A percentile compares a stretch with the other conserved stretches of the same genome.
phyloP scores from a whole-genome alignment of 2,329 filamentous ascomycete genomes.

The Bimuria novae-zelandiae region DNA sequence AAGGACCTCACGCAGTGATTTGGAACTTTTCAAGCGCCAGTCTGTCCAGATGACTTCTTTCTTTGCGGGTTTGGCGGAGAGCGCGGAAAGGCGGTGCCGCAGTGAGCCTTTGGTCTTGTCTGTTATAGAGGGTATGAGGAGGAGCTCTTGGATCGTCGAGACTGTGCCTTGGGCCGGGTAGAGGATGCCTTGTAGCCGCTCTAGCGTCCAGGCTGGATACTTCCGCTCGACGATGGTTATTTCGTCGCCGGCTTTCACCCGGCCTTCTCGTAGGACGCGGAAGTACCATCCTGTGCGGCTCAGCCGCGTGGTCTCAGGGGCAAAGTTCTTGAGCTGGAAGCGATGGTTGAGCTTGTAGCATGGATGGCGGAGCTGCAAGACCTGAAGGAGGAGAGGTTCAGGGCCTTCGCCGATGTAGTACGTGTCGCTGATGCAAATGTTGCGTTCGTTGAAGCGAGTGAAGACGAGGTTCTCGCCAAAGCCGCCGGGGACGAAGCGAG shows the following conservation, averaged over 20 bases:
- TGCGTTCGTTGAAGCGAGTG: constrained; percentile 62
- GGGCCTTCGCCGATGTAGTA: constrained; percentile 47
- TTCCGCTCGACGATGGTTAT: not conserved
- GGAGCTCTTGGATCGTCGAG: not conserved
- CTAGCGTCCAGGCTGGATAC: constrained; percentile 3
- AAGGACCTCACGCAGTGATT: constrained; percentile 41
- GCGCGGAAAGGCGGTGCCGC: not conserved
- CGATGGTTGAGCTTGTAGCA: constrained; percentile 71
- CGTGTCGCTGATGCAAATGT: constrained; percentile 66
- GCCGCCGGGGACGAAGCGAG: constrained; percentile 58
- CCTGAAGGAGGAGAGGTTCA: constrained; percentile 55
- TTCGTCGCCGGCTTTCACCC: not conserved
- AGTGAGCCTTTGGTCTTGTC: constrained; percentile 1
- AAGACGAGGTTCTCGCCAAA: constrained; percentile 69
- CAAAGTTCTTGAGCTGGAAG: constrained; percentile 64
- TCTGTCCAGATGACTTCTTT: constrained; percentile 1
- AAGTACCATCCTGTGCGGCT: constrained; percentile 69
- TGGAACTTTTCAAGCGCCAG: not conserved
- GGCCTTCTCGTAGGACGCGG: constrained; percentile 53
- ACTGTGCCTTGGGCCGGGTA: not conserved
- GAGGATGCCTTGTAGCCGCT: not conserved
- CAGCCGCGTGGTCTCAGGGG: constrained; percentile 57
- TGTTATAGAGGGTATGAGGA: not conserved
- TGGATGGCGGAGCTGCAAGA: constrained; percentile 63
- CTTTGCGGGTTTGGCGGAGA: not conserved